Evolutionary conservation across 176 grass and related monocot species (phyloP).

Genomic region (Oryza nivara): DNA sequence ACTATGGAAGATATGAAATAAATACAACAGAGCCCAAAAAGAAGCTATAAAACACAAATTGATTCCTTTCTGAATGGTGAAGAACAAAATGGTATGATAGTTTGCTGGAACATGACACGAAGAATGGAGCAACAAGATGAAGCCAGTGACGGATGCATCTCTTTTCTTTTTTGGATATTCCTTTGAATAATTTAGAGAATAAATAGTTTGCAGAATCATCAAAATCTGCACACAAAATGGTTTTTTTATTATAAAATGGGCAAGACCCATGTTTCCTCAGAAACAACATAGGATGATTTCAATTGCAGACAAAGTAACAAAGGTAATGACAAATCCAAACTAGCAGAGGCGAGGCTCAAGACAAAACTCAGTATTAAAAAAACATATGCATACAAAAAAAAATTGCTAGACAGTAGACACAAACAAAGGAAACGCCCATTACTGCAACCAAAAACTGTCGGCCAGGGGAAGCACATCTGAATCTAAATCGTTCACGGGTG

Average conservation of each 20-base stretch:
- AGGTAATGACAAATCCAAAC: slow-evolving; percentile 40
- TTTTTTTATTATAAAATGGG: background rate
- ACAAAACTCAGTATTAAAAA: slow-evolving; percentile 37
- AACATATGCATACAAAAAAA: slow-evolving; percentile 36
- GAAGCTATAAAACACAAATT: background rate
- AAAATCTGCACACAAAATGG: background rate
- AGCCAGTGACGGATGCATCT: slow-evolving; percentile 16
- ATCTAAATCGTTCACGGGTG: slow-evolving; percentile 30
- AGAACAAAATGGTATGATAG: background rate
- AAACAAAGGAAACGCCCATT: slow-evolving; percentile 35
- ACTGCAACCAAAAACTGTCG: slow-evolving; percentile 35
- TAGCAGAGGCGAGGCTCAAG: slow-evolving; percentile 26
- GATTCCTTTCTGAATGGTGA: background rate
- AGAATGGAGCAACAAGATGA: background rate
- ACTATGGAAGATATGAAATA: background rate
- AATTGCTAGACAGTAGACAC: slow-evolving; percentile 2
- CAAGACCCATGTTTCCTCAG: background rate
- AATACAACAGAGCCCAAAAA: background rate
- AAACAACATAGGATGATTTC: background rate
- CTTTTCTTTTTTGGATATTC: slow-evolving; percentile 6
- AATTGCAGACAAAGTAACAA: slow-evolving; percentile 17
- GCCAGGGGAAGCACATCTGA: slow-evolving; percentile 26
- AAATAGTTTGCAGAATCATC: background rate
- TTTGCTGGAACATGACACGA: background rate
- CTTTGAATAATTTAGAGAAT: background rate